Conservation (phyloP, 176 grass and related monocot genomes). For the Metroxylon sagu region DNA sequence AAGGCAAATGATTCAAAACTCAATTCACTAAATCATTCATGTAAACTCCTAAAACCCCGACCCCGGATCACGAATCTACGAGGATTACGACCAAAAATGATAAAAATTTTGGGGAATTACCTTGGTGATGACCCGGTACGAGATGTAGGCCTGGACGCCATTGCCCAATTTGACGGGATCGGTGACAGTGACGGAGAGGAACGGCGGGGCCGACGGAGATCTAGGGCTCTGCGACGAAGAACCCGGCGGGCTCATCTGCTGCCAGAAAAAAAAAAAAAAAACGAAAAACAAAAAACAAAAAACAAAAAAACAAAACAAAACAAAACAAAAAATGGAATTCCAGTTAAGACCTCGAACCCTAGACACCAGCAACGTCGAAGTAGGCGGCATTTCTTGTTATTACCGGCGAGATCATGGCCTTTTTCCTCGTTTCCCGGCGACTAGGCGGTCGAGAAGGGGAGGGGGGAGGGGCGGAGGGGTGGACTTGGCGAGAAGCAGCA, state of each 20-base stretch:
- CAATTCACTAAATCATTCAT: neutral
- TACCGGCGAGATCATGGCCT: too few relatives aligned
- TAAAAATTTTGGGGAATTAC: conserved; percentile 20
- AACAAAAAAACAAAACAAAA: neutral
- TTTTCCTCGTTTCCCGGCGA: too few relatives aligned
- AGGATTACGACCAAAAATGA: neutral
- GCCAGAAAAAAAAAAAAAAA: conserved; percentile 16
- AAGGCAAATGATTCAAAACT: too few relatives aligned
- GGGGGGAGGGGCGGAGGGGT: too few relatives aligned
- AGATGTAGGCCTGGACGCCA: conserved; percentile 96
- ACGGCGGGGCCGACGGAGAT: conserved; percentile 49
- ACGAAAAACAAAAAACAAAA: neutral
- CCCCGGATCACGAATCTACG: neutral
- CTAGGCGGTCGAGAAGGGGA: too few relatives aligned
- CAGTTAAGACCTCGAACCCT: too few relatives aligned
- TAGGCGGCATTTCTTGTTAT: too few relatives aligned
- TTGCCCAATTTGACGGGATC: conserved; percentile 97
- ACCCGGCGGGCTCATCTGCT: conserved; percentile 50
- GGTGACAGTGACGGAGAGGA: conserved; percentile 67
- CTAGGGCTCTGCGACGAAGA: conserved; percentile 64
- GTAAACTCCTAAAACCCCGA: neutral
- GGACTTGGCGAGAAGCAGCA: too few relatives aligned
- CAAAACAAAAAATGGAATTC: neutral
- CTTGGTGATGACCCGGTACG: conserved; percentile 95
- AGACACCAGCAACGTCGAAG: too few relatives aligned